Evolutionary conservation across 2,329 filamentous ascomycete species (phyloP), one percentile per base, ranked within the genome.

Genomic region (Dryadomyces quercivorus): DNA sequence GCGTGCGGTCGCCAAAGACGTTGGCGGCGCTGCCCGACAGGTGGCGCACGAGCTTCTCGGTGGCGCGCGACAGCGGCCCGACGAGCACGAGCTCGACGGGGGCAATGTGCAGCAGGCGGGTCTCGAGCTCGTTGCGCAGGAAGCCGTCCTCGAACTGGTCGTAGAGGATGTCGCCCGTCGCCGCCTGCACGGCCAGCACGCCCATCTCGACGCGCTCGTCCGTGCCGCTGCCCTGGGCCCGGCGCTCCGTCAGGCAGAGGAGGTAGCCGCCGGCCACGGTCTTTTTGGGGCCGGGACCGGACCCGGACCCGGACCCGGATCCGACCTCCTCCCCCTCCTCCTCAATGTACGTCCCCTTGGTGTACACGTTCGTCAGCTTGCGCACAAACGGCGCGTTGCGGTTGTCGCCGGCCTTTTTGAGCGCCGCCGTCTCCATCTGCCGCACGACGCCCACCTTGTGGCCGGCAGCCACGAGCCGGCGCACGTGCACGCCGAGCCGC

Each of bases 61-160:
- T 95, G 1, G 89, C 88, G 62, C 86, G 90, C 0, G 91, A 93
- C 15, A 97, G 78, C 15, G 93, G 83, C 15, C 93, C 93, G 1
- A 98, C 88, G 47, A 98, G 86, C 36, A 98, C 75, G 58, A 98
- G 89, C 67, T 98, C 93, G 69, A 91, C 95, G 0, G 93, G 93
- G 0, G 92, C 89, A 60, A 98, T 95, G 66, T 98, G 93, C 34
- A 98, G 73, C 26, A 98, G 72, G n/a, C 93, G 76, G 0, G 93
- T 98, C 70, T 98, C 93, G 38, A 98, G 86, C 66, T 98, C 93
- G 63, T 85, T 90, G 50, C 93, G 79, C 92, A 98, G 95, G 70
- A 97, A 97, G 2, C 92, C 90, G 64, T 98, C 93, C 62, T 97
- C 89, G 62, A 98, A 98, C 56, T 85, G 84, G 64, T 98, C 93